Evolutionary conservation across 73 alveolate species (phyloP).

Genomic region (Paraurostyla sp.): DNA sequence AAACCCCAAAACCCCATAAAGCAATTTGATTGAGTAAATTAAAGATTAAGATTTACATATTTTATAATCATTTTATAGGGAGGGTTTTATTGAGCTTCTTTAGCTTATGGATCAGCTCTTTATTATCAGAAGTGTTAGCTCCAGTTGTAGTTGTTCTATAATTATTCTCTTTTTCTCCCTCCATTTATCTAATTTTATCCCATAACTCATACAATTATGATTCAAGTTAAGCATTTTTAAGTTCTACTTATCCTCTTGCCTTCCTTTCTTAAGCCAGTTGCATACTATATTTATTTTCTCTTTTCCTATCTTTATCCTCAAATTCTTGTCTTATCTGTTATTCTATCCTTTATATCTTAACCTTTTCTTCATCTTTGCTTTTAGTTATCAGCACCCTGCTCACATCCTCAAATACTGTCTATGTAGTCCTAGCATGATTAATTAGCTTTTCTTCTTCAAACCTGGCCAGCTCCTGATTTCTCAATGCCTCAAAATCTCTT

Average conservation of each 20-base stretch:
- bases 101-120: slow-evolving; percentile 16
- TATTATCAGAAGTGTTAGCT: neutral
- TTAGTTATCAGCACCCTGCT: neutral
- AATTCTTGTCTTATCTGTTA: neutral
- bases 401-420: slow-evolving; percentile 37
- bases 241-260: neutral
- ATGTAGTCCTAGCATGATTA: slow-evolving; percentile 43
- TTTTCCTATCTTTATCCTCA: slow-evolving; percentile 31
- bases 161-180: slow-evolving; percentile 23
- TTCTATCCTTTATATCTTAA: neutral
- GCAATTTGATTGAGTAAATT: no score
- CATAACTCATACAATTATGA: neutral
- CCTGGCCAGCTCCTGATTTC: neutral
- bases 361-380: slow-evolving; percentile 42
- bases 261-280: slow-evolving; percentile 50
- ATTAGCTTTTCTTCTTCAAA: slow-evolving; percentile 31
- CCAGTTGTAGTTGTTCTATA: neutral
- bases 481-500: neutral
- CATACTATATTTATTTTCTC: neutral
- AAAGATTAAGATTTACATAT: no score
- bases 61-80: neutral
- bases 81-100: slow-evolving; percentile 38
- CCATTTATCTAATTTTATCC: neutral
- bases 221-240: slow-evolving; percentile 33
- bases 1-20: no score